Conservation (phyloP, 192 early-diverging fungal genomes). For the Podila epigama region DNA sequence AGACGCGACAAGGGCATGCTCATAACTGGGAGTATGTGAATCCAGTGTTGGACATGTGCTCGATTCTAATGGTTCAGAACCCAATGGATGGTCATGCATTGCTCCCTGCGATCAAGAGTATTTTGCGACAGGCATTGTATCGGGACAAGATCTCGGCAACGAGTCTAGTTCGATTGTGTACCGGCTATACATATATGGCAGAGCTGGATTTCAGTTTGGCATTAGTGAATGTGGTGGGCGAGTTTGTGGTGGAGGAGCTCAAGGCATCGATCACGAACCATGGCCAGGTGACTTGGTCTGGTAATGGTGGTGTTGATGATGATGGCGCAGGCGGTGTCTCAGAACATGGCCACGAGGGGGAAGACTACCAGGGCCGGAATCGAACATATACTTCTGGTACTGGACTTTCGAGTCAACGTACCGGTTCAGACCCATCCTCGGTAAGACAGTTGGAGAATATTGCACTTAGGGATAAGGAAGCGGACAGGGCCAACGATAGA, state of each 20-base stretch:
- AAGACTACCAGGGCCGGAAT: too few relatives aligned
- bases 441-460: too few relatives aligned
- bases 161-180: slow-evolving; percentile 51
- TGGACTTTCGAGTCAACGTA: too few relatives aligned
- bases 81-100: slow-evolving; percentile 52
- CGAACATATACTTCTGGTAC: too few relatives aligned
- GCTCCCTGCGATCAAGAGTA: slow-evolving; percentile 45
- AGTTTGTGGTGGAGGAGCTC: slow-evolving; percentile 55
- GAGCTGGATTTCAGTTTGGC: slow-evolving; percentile 43
- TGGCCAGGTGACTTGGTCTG: not conserved
- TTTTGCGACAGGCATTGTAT: slow-evolving; percentile 55
- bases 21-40: slow-evolving; percentile 57
- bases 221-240: slow-evolving; percentile 51
- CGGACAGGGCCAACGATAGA: not conserved
- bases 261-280: slow-evolving; percentile 34
- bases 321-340: too few relatives aligned
- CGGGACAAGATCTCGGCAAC: slow-evolving; percentile 51
- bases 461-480: too few relatives aligned
- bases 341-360: too few relatives aligned
- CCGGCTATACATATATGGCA: slow-evolving; percentile 51
- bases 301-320: slow-evolving; percentile 1
- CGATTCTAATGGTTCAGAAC: slow-evolving; percentile 57
- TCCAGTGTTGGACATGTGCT: slow-evolving; percentile 56
- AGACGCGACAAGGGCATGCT: not conserved
- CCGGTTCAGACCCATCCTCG: too few relatives aligned